phyloP scores from a whole-genome alignment of 352 stramenopile genomes.

The Phytophthora cajani region DNA sequence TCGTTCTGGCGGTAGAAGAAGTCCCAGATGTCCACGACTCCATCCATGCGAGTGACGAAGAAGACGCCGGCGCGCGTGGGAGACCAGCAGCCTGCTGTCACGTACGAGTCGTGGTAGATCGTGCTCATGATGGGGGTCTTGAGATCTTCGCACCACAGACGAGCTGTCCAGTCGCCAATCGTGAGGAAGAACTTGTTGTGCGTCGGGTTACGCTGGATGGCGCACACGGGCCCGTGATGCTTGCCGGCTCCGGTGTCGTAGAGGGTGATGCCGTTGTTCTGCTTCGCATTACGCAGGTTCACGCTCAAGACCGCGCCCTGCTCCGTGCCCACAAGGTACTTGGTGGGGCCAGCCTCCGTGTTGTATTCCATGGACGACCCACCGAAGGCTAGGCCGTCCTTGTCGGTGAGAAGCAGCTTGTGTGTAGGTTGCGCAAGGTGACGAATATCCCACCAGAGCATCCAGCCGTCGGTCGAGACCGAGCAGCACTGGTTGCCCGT shows the following conservation, averaged over 20 bases:
- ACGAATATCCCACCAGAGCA: constrained; percentile 93
- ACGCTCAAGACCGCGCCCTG: constrained; percentile 96
- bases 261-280: constrained; percentile 97
- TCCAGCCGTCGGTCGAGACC: constrained; percentile 95
- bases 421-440: constrained; percentile 87
- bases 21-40: constrained; percentile 98
- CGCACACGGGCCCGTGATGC: constrained; percentile 96
- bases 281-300: constrained; percentile 96
- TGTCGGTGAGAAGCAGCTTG: constrained; percentile 76
- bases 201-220: constrained; percentile 96
- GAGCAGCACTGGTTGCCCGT: constrained; percentile 96
- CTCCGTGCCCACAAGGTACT: constrained; percentile 98
- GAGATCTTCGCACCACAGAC: constrained; percentile 97
- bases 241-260: constrained; percentile 95
- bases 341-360: constrained; percentile 95
- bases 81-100: constrained; percentile 97
- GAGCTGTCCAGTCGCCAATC: constrained; percentile 96
- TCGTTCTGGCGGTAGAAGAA: constrained; percentile 98
- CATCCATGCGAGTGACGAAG: constrained; percentile 97
- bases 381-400: constrained; percentile 90
- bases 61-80: constrained; percentile 96
- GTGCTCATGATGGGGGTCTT: constrained; percentile 98
- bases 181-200: constrained; percentile 99
- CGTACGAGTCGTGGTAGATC: constrained; percentile 95
- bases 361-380: constrained; percentile 97